phyloP scores from a whole-genome alignment of 257 asterid genomes.

The Fraxinus americana region DNA sequence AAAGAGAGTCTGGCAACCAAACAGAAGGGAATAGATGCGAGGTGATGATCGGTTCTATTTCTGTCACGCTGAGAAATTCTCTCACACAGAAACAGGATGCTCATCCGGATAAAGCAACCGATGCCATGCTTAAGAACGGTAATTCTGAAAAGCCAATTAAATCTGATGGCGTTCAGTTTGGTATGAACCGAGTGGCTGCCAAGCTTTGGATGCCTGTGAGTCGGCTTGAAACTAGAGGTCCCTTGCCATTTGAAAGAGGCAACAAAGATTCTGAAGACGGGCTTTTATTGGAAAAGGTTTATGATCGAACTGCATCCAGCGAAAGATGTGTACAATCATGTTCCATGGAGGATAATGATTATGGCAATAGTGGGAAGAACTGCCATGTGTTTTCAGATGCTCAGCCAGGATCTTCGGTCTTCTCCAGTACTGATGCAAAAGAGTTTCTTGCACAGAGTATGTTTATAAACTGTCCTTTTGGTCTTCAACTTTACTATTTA shows the following conservation, averaged over 20 bases:
- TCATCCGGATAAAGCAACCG: constrained; percentile 25
- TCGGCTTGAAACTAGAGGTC: constrained; percentile 42
- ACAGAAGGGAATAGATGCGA: constrained; percentile 48
- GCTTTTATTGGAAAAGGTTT: constrained; percentile 34
- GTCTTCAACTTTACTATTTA: background rate
- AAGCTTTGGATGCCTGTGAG: constrained; percentile 64
- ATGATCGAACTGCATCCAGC: constrained; percentile 30
- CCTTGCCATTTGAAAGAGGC: constrained; percentile 30
- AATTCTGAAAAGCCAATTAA: constrained; percentile 35
- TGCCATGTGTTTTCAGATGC: constrained; percentile 27
- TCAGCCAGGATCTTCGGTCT: constrained; percentile 37
- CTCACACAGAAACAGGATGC: constrained; percentile 31
- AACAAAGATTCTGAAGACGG: constrained; percentile 37
- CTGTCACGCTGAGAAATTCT: constrained; percentile 50
- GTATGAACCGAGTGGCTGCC: constrained; percentile 35
- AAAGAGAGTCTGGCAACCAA: constrained; percentile 32
- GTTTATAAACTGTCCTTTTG: constrained; percentile 24
- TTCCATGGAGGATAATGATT: constrained; percentile 24
- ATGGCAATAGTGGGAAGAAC: constrained; percentile 29
- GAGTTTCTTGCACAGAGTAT: constrained; percentile 75
- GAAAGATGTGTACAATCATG: constrained; percentile 44
- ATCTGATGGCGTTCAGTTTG: constrained; percentile 42
- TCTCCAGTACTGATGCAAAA: constrained; percentile 53
- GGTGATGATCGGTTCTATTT: constrained; percentile 81
- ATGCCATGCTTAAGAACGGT: constrained; percentile 33